These are phyloP conservation scores for Aspergillus sp. DNA, from an alignment of 2,329 filamentous ascomycete species.

Conservation along the genomic window DNA sequence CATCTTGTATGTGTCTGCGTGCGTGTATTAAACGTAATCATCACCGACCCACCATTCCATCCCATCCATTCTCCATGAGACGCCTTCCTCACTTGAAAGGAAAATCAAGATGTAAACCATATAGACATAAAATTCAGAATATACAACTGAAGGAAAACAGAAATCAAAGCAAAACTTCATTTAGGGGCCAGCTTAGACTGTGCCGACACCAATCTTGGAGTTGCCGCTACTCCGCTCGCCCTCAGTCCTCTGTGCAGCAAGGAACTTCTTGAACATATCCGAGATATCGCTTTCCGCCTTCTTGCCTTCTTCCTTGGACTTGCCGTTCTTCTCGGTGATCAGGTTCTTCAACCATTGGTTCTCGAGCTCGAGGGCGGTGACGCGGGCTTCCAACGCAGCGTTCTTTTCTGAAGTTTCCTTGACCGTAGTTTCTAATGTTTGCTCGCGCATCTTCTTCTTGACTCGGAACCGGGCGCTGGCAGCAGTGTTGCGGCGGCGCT, in stretches of 20 bases:
- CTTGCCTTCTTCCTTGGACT: conserved; percentile 29
- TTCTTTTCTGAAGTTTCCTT: conserved; percentile 84
- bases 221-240: conserved; percentile 27
- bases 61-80: conserved; percentile 17
- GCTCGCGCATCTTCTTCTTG: conserved; percentile 95
- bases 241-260: conserved; percentile 35
- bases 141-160: conserved; percentile 10
- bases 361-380: conserved; percentile 74
- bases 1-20: background rate
- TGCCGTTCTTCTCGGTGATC: conserved; percentile 73
- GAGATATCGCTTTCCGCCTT: conserved; percentile 48
- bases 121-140: conserved; percentile 6
- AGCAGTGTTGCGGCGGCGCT: conserved; percentile 84
- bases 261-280: conserved; percentile 42
- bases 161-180: background rate
- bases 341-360: conserved; percentile 80
- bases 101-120: background rate
- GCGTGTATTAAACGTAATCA: conserved; percentile 12
- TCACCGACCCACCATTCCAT: conserved; percentile 15
- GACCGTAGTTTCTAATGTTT: conserved; percentile 75
- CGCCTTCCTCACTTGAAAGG: conserved; percentile 13
- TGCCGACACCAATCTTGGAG: conserved; percentile 36
- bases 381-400: conserved; percentile 68
- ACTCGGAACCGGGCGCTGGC: conserved; percentile 88
- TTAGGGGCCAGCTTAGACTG: conserved; percentile 17